Conservation (phyloP, 176 grass and related monocot species). For the Oryza officinalis region DNA sequence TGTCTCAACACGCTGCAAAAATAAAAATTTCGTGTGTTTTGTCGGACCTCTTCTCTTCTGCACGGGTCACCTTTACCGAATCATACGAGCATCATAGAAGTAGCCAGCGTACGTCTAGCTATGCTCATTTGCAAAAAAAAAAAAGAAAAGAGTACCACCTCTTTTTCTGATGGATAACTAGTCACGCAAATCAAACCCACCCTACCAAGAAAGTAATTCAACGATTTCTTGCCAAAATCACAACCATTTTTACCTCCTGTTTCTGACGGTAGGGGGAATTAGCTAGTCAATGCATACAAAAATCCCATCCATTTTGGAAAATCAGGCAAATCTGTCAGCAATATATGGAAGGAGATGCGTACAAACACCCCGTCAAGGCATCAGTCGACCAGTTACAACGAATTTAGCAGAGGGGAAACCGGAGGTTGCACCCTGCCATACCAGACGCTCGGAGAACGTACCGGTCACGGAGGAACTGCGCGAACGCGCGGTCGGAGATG, state of each 20-base stretch:
- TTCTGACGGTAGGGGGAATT: background rate
- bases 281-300: no score
- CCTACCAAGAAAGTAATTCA: background rate
- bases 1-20: no score
- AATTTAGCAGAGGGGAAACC: background rate
- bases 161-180: background rate
- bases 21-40: no score
- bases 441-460: conserved; percentile 32
- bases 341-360: background rate
- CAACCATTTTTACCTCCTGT: background rate
- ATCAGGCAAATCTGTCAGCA: background rate
- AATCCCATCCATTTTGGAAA: no score
- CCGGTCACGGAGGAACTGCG: conserved; percentile 89
- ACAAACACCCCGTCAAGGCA: background rate
- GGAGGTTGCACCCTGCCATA: background rate
- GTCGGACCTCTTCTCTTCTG: no score
- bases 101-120: no score
- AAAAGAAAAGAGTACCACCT: background rate
- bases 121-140: background rate
- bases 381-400: background rate
- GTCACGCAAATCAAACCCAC: background rate
- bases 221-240: background rate
- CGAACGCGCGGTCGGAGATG: conserved; percentile 68
- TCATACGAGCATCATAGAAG: no score
- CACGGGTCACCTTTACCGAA: no score